Evolutionary conservation across 768 basidiomycete genomes (phyloP).

Genomic region (Scleroderma citrinum): DNA sequence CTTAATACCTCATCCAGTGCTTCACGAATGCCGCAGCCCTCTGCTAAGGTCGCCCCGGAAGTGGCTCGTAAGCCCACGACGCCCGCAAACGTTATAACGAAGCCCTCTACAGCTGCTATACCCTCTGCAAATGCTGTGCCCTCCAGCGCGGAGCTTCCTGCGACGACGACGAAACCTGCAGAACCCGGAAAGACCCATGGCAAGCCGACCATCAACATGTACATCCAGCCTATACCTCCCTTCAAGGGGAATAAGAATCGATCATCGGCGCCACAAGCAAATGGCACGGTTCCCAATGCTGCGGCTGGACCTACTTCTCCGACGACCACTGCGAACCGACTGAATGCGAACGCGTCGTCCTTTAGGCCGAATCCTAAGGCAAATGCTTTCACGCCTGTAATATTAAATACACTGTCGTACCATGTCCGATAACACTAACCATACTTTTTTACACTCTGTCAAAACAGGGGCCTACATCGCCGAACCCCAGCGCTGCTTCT

Average conservation of each 20-base stretch:
- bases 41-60: conserved; percentile 27
- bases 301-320: conserved; percentile 45
- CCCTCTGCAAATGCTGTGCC: conserved; percentile 23
- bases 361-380: conserved; percentile 89
- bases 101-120: conserved; percentile 27
- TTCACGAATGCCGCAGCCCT: conserved; percentile 33
- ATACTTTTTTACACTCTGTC: conserved; percentile 1
- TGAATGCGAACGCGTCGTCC: conserved; percentile 87
- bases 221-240: conserved; percentile 86
- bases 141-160: conserved; percentile 25
- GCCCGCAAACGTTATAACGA: conserved; percentile 18
- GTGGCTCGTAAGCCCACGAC: conserved; percentile 21
- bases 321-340: conserved; percentile 47
- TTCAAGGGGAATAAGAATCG: conserved; percentile 63
- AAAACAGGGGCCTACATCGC: conserved; percentile 41
- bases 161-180: conserved; percentile 23
- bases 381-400: conserved; percentile 66
- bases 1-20: conserved; percentile 41
- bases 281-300: conserved; percentile 26
- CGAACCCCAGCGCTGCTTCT: conserved; percentile 36
- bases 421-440: conserved; percentile 12
- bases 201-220: conserved; percentile 58
- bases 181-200: conserved; percentile 32
- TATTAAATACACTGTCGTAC: conserved; percentile 10
- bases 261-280: conserved; percentile 25